Conservation (phyloP, 2,329 filamentous ascomycete genomes). For the Colletotrichum australisinense region DNA sequence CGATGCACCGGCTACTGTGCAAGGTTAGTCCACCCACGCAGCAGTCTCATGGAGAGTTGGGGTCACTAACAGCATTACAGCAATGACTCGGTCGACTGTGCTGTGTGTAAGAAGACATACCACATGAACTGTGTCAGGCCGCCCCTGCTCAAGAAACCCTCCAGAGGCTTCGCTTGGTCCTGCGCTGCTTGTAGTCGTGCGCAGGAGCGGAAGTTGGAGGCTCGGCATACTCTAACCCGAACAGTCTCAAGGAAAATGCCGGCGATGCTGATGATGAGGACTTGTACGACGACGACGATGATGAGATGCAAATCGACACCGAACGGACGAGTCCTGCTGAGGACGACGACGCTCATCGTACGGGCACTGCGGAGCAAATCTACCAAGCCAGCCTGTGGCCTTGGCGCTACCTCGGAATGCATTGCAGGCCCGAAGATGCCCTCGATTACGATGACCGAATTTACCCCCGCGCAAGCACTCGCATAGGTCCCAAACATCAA, state of each 20-base stretch:
- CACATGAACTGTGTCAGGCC: constrained; percentile 99
- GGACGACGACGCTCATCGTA: constrained; percentile 64
- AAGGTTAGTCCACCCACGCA: constrained; percentile 66
- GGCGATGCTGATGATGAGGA: constrained; percentile 76
- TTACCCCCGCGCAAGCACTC: constrained; percentile 93
- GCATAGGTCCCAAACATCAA: constrained; percentile 91
- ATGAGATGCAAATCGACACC: constrained; percentile 67
- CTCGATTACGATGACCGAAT: constrained; percentile 98
- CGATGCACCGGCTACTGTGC: constrained; percentile 92
- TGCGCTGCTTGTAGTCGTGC: constrained; percentile 95
- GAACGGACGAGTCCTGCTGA: constrained; percentile 73
- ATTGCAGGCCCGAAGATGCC: constrained; percentile 94
- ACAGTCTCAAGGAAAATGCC: constrained; percentile 70
- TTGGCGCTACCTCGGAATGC: constrained; percentile 93
- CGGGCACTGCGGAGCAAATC: constrained; percentile 85
- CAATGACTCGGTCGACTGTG: constrained; percentile 96
- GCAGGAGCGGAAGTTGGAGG: constrained; percentile 93
- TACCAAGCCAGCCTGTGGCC: constrained; percentile 96
- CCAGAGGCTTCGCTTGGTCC: constrained; percentile 97
- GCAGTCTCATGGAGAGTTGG: constrained; percentile 21
- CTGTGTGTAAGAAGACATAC: constrained; percentile 93
- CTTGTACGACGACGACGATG: constrained; percentile 76
- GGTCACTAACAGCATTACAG: constrained; percentile 54
- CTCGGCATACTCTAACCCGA: constrained; percentile 78
- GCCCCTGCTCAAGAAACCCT: constrained; percentile 93